A percentile compares a stretch with the other conserved stretches of the same genome.
Evolutionary conservation across 495 filamentous ascomycete genomes (phyloP).

Genomic region (Pyronema omphalodes): DNA sequence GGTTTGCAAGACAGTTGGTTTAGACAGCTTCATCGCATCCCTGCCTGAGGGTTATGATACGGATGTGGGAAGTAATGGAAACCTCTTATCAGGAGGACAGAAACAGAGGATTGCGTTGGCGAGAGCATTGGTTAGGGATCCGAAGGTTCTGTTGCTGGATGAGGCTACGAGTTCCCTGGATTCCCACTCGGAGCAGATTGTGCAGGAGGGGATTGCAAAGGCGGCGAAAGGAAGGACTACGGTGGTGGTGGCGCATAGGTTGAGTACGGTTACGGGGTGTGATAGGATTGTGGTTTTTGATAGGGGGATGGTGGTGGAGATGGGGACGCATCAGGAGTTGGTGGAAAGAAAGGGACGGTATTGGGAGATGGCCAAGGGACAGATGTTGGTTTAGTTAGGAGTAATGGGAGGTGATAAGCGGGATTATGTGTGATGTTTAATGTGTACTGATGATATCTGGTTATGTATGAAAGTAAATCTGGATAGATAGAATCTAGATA

Average conservation of each 20-base stretch:
- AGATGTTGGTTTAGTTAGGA: constrained; percentile 10
- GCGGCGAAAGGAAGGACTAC: constrained; percentile 14
- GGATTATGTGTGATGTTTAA: no score
- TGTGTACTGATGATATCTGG: no score
- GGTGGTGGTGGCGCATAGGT: constrained; percentile 30
- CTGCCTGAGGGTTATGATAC: constrained; percentile 29
- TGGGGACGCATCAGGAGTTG: constrained; percentile 33
- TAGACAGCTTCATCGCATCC: constrained; percentile 26
- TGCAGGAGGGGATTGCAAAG: constrained; percentile 17
- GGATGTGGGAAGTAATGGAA: constrained; percentile 33
- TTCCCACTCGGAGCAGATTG: constrained; percentile 17
- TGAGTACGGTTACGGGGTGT: constrained; percentile 36
- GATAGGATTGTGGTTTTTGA: constrained; percentile 37
- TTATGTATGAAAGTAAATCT: no score
- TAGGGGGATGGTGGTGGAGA: constrained; percentile 30
- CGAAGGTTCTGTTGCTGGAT: constrained; percentile 55
- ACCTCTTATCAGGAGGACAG: constrained; percentile 43
- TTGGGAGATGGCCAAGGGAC: constrained; percentile 24
- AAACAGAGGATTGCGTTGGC: constrained; percentile 47
- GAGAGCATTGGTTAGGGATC: constrained; percentile 45
- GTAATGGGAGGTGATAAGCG: not conserved
- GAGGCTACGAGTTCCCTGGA: constrained; percentile 49
- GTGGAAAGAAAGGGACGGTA: constrained; percentile 31
- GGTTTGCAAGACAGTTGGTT: constrained; percentile 25
- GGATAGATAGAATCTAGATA: no score